Evolutionary conservation across 306 rosid genomes (phyloP), one percentile per base, ranked within the genome.

Genomic region (Lagenaria siceraria): DNA sequence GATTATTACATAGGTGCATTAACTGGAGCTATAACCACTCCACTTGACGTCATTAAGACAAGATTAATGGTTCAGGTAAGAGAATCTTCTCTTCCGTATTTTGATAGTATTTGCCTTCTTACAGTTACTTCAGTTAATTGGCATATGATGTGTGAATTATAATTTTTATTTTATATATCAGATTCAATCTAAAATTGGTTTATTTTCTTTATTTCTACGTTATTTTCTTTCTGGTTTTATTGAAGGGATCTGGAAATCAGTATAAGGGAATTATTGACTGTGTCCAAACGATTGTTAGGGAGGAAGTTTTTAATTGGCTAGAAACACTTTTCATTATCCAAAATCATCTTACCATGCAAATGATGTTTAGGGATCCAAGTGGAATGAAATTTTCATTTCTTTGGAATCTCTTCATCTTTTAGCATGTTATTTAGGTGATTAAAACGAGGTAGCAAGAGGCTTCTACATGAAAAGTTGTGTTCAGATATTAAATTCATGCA

Each of bases 31-130:
- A 83, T 90, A 83, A 92, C 97, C 35, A 92, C 96, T 19, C 98
- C 98, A 19, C 98, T 94, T 72, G 98, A 90, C 82, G 98, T 94
- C 78, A 92, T 94, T 70, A 94, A 94, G 87, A 94, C 98, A 43
- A 87, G 97, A 85, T 78, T 94, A 56, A 94, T 92, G 98, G 80
- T 92, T 87, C 98, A 90, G 91, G 97, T 92, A 82, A 76, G 18
- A 12, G 3, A 46, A 46, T 5, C 52, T 46, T 42, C 36, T 33
- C 4, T 33, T 6, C 7, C 0, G 36, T 33, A 33, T 33, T 33
- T 33, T 33, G 43, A 36, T 42, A 1, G 13, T 42, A 10, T 18
- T 46, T 46, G 52, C 17, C 52, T 12, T 46, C 5, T 46, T 46
- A 46, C 17, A 3, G 5, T 3, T 46, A 2, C 52, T 12, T 12